Evolutionary conservation across 352 stramenopile species (phyloP), one percentile per base, ranked within the genome.

Genomic region (Globisporangium uncinulatum): DNA sequence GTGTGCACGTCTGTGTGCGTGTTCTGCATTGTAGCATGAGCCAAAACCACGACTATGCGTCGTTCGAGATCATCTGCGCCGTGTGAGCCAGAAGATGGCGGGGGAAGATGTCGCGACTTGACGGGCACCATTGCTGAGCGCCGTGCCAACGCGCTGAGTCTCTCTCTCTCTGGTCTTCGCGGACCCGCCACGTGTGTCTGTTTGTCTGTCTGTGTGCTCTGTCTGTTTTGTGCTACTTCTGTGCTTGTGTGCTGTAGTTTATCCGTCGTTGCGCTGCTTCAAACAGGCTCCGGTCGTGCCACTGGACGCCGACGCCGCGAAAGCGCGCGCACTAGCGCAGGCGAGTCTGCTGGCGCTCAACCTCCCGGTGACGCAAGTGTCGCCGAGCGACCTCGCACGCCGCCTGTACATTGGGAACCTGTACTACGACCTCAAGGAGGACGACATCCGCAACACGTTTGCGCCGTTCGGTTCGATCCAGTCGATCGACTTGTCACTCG

Each of bases 341-440:
- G 82, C 82, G 29, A 92, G 74, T 75, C 44, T 92, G 20, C 57
- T 92, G 62, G 68, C 82, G 34, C 67, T 89, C 31, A 80, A 73
- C 17, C 53, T 92, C 10, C 70, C 77, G 0, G 62, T 64, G 24
- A 61, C 70, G 34, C 78, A 79, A 32, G 58, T 83, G 17, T 84
- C 76, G 39, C 64, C 74, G 15, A 70, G 66, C 48, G 82, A 92
- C n/a, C 62, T 92, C 61, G 82, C 82, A 17, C 71, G 76, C 45
- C 75, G 82, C 3, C 59, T 92, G 39, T 92, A 92, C 61, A 85
- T 92, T 39, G 82, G 79, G 51, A 92, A 92, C 19, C 56, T 92
- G 19, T 89, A 89, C 63, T 92, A 92, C 64, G 82, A 89, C 45
- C 75, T 92, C 34, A 89, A 85, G 65, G 82, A 92, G 57, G 75